These are phyloP conservation scores for Calendula officinalis DNA, from an alignment of 129 eudicot species.

Conservation along the genomic window DNA sequence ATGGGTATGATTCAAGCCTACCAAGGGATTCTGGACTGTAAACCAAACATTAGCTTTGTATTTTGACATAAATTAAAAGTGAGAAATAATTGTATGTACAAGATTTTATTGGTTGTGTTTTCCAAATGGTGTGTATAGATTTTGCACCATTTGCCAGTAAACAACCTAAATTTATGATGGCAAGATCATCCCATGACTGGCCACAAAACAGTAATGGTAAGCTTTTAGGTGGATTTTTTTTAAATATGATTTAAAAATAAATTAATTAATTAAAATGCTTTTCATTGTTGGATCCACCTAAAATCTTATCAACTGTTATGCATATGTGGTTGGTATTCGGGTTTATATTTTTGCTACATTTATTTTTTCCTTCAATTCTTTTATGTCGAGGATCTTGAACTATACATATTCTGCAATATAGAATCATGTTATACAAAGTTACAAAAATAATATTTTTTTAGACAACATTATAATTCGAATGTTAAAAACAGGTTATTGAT, in stretches of 20 bases:
- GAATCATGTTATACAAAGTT: background rate
- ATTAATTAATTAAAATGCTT: background rate
- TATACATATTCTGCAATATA: background rate
- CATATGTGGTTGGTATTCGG: slow-evolving; percentile 26
- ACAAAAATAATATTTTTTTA: background rate
- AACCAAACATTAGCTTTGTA: background rate
- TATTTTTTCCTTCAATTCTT: background rate
- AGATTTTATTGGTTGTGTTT: slow-evolving; percentile 53
- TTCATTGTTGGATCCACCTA: slow-evolving; percentile 21
- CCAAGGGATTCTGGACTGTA: too few relatives aligned
- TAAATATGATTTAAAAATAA: background rate
- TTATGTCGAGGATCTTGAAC: background rate
- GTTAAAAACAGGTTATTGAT: slow-evolving; percentile 69
- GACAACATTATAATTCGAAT: background rate
- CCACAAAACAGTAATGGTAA: slow-evolving; percentile 31
- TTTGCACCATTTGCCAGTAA: slow-evolving; percentile 75
- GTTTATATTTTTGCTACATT: slow-evolving; percentile 41
- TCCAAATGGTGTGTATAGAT: slow-evolving; percentile 79
- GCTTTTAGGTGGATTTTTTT: slow-evolving; percentile 25
- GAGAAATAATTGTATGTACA: slow-evolving; percentile 7
- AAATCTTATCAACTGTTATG: slow-evolving; percentile 20
- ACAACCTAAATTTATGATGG: slow-evolving; percentile 57
- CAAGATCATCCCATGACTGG: slow-evolving; percentile 30
- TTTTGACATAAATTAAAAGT: background rate
- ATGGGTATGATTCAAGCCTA: too few relatives aligned